Base-by-base conservation (phyloP, 1,284 basidiomycete species). In the Irpex rosettiformis region DNA sequence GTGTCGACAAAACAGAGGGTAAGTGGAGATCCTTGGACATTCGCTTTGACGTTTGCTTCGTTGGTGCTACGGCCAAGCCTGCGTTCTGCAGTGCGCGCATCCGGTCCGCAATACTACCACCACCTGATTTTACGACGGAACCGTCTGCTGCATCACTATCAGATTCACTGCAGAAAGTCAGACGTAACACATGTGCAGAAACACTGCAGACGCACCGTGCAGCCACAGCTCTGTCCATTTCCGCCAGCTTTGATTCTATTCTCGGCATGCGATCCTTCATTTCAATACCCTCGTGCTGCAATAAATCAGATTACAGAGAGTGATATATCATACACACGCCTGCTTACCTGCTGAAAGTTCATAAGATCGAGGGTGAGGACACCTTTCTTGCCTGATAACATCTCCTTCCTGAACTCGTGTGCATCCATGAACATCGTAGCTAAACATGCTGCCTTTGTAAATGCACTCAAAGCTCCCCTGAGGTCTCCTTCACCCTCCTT, bases 31-130 rank as follows among this genome's bases (percentile, higher is more conserved):
- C 82, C 56, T 79, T 81, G 21, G 83, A 82, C 30, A 78, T 66
- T 16, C 80, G 79, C 66, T 87, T 88, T 5, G 78, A 73, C 21
- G 78, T 75, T 52, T 56, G 53, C 16, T 30, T 54, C 10, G 64
- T 67, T 1, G 72, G 67, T 27, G 77, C 73, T 24, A 84, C 77
- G 2, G 76, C 73, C 53, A 91, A 67, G 4, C 89, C 89, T 54
- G 81, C 83, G 62, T 80, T 81, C 68, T 86, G 79, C n/a, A 91
- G 72, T n/a, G 85, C 81, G 62, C 78, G 81, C 68, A 90, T 77
- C 55, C 89, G 84, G 73, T 90, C 89, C 45, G 86, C 85, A 60
- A 91, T 88, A 53, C 79, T 83, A 5, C 75, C 79, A 28, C 48
- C 48, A n/a, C 79, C 79, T 1, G 79, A 64, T 61, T 75, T 78